Evolutionary conservation across 2,329 filamentous ascomycete genomes (phyloP).

Genomic region (Diplodia mutila): DNA sequence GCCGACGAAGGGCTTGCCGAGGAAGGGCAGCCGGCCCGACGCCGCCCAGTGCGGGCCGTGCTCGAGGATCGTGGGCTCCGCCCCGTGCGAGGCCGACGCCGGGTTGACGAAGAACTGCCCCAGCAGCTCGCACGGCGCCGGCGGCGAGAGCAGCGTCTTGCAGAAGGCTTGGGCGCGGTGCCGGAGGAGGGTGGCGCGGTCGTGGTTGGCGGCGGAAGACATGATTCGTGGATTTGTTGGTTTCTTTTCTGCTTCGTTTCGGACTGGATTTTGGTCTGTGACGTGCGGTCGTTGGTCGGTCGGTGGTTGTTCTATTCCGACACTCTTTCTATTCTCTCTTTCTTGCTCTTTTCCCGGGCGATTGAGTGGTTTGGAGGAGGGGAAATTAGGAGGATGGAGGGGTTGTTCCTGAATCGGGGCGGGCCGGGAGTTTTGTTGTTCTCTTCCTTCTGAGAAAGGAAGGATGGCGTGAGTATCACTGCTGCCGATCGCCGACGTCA

Average conservation of each 20-base stretch:
- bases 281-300: background rate
- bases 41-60: slow-evolving; percentile 18
- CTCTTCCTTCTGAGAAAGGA: background rate
- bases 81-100: background rate
- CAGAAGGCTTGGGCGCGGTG: slow-evolving; percentile 14
- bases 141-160: background rate
- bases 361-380: too few species aligned
- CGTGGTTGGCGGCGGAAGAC: background rate
- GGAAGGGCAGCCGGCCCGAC: slow-evolving; percentile 6
- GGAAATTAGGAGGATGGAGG: background rate
- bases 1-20: background rate
- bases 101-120: background rate
- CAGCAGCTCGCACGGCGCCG: background rate
- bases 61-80: slow-evolving; percentile 6
- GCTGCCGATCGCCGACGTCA: background rate
- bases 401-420: background rate
- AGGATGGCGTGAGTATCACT: background rate
- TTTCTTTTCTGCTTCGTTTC: background rate
- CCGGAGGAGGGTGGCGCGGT: slow-evolving; percentile 9
- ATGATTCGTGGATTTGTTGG: background rate
- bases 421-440: background rate
- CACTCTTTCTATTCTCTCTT: too few species aligned
- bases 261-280: too few species aligned
- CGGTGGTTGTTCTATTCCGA: background rate
- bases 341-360: too few species aligned